A percentile compares a stretch with the other conserved stretches of the same genome.
phyloP scores from a whole-genome alignment of 805 yeast genomes.

The Candida fluviatilis region DNA sequence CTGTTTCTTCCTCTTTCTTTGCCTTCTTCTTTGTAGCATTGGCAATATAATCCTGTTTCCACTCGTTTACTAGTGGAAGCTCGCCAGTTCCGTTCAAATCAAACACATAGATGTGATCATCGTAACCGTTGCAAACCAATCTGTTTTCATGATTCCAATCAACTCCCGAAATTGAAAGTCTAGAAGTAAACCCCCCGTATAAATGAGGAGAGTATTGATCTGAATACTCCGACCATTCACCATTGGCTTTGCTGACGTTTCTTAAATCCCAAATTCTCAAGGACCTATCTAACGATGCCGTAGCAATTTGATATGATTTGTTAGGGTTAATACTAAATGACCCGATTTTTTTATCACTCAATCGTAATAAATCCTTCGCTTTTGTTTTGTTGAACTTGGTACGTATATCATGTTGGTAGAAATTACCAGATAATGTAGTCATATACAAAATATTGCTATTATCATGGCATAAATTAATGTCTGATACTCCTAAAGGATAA shows the following conservation, averaged over 20 bases:
- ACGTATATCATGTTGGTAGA: constrained; percentile 71
- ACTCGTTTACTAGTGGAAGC: constrained; percentile 20
- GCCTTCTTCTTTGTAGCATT: constrained; percentile 9
- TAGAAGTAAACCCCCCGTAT: constrained; percentile 61
- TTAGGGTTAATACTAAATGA: constrained; percentile 79
- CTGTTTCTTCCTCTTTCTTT: constrained; percentile 13
- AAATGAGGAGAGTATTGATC: constrained; percentile 45
- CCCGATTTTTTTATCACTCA: constrained; percentile 91
- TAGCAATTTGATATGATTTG: constrained; percentile 61
- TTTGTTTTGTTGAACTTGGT: constrained; percentile 26
- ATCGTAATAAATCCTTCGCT: constrained; percentile 40
- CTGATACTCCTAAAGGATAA: constrained; percentile 61
- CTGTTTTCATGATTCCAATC: constrained; percentile 72
- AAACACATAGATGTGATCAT: constrained; percentile 74
- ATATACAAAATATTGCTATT: constrained; percentile 57
- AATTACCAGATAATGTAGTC: constrained; percentile 77
- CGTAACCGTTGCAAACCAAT: constrained; percentile 91
- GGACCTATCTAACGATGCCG: constrained; percentile 86
- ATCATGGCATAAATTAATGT: constrained; percentile 50
- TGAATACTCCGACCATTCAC: constrained; percentile 54
- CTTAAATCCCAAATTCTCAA: constrained; percentile 86
- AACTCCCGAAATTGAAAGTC: constrained; percentile 79
- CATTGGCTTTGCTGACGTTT: constrained; percentile 36
- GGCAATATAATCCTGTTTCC: constrained; percentile 12
- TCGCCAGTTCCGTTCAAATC: constrained; percentile 40